Evolutionary conservation across 345 rosid genomes (phyloP).

Genomic region (Euphorbia tirucalli): DNA sequence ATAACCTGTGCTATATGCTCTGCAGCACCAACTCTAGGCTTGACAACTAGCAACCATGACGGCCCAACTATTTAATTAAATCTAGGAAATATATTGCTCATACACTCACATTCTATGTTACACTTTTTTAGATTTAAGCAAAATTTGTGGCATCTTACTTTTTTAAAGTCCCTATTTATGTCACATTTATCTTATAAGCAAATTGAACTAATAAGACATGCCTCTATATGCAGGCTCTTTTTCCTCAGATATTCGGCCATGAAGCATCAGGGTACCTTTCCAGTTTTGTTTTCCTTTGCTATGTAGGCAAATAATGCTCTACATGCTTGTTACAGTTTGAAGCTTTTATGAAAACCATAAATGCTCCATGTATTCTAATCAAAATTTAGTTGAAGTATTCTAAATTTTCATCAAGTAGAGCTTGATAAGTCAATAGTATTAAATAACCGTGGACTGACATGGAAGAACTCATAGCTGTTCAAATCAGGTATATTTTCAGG

Average conservation of each 20-base stretch:
- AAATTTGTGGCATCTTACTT: background rate
- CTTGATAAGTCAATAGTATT: background rate
- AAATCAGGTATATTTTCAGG: background rate
- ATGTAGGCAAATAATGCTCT: background rate
- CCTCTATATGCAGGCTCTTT: slow-evolving; percentile 55
- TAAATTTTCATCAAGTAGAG: background rate
- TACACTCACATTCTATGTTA: too few relatives aligned
- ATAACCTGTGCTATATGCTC: slow-evolving; percentile 78
- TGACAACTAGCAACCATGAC: too few relatives aligned
- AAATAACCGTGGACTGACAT: background rate
- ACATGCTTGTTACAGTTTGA: background rate
- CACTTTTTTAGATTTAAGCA: background rate
- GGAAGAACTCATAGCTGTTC: background rate
- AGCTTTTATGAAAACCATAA: background rate
- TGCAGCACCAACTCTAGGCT: slow-evolving; percentile 79
- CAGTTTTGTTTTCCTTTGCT: slow-evolving; percentile 3
- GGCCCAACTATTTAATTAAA: too few relatives aligned
- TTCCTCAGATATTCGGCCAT: slow-evolving; percentile 93
- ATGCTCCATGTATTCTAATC: too few relatives aligned
- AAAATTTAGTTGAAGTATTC: too few relatives aligned
- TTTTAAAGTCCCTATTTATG: background rate
- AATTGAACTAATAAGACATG: slow-evolving; percentile 14
- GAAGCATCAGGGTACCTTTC: slow-evolving; percentile 83
- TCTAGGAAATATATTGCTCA: too few relatives aligned
- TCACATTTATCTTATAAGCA: background rate